These are phyloP conservation scores for Fusarium mundagurra DNA, from an alignment of 2,329 filamentous ascomycete species.

Conservation along the genomic window DNA sequence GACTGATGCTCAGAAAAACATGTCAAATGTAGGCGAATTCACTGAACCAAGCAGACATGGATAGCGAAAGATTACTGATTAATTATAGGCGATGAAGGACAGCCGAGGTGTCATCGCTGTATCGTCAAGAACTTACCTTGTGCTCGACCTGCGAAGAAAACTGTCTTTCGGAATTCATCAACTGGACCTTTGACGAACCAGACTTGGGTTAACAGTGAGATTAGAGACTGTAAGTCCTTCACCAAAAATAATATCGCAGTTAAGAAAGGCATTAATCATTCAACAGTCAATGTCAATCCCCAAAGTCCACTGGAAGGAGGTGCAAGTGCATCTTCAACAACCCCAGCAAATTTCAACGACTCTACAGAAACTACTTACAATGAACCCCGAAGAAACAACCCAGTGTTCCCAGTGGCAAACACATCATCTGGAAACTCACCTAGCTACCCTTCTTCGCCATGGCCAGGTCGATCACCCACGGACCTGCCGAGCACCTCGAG, in stretches of 20 bases:
- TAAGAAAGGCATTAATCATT: not conserved
- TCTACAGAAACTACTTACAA: not conserved
- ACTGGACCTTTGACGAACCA: conserved; percentile 48
- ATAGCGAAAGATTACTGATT: not conserved
- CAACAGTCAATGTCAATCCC: conserved; percentile 9
- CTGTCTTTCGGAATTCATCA: conserved; percentile 51
- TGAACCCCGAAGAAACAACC: not conserved
- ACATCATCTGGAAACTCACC: conserved; percentile 2
- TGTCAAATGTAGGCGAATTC: conserved; percentile 45
- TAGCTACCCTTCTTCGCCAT: conserved; percentile 12
- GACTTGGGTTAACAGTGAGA: conserved; percentile 50
- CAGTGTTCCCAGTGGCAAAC: not conserved
- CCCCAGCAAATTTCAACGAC: not conserved
- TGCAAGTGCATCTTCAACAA: not conserved
- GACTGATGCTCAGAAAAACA: conserved; percentile 45
- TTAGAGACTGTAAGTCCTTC: conserved; percentile 46
- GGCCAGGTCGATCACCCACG: conserved; percentile 21
- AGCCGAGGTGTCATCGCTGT: conserved; percentile 50
- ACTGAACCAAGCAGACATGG: not conserved
- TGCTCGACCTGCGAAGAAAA: conserved; percentile 47
- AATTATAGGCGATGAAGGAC: conserved; percentile 50
- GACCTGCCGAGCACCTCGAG: conserved; percentile 16
- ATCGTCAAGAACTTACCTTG: conserved; percentile 47
- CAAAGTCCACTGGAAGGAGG: conserved; percentile 1
- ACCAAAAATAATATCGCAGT: rapidly evolving